Base-by-base conservation (phyloP, 1,139 yeast species). In the Magnusiomyces magnusii region DNA sequence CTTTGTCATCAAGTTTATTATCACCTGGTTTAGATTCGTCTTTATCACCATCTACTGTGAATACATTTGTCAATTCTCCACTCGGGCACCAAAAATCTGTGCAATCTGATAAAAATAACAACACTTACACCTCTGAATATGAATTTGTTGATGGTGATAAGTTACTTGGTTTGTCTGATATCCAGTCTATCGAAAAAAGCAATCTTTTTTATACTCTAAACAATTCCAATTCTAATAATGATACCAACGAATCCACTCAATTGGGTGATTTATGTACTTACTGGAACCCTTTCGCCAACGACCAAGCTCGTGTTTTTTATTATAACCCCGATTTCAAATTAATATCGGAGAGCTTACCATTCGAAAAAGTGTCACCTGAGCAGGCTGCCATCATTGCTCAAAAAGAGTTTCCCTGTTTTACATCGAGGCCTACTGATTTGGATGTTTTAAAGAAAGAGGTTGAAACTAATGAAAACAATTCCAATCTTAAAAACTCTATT, bases 271-370 rank as follows among this genome's bases (percentile, higher is more conserved):
- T 44, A 27, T 3, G 23, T n/a, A 31, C 58, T 1, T 34, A 24
- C 44, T 70, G 73, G 73, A 61, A 69, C 39, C 73, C 73, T 1
- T 72, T 69, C 55, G 62, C 70, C 3, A 62, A 65, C 27, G 55
- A 59, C 19, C 61, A 65, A 31, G 73, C 71, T 47, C 66, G 67
- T 49, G 61, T 70, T 51, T 62, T 64, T 53, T 70, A 63, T 58
- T 63, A 65, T 51, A 69, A 69, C 57, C 62, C 71, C 15, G 57
- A 58, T 15, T 53, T 69, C 34, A 58, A 59, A 27, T 65, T 64
- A 27, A 59, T 66, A 10, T 60, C 69, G 9, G 57, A 57, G 10
- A 64, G 62, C 17, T 51, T 69, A 3, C 72, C 72, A 13, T 69
- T 67, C 59, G 66, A 66, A 52, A 53, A 58, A 53, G 64, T 64